phyloP scores from a whole-genome alignment of 352 stramenopile genomes.

The Globisporangium okanoganense region DNA sequence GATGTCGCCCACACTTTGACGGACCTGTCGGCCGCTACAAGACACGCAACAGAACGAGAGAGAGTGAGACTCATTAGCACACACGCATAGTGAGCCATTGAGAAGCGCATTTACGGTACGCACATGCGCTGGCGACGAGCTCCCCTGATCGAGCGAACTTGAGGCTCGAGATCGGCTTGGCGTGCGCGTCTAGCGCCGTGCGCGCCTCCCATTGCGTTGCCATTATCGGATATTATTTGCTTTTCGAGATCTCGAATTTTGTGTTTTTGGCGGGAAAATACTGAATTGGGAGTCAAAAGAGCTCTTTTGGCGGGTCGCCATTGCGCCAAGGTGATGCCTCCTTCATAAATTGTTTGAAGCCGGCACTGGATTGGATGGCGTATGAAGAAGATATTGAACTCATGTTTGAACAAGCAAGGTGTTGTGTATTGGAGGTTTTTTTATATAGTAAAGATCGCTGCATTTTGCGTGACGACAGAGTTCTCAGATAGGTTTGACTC shows the following conservation, averaged over 20 bases:
- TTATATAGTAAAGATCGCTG: not conserved
- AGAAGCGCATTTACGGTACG: slow-evolving; percentile 11
- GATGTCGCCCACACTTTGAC: slow-evolving; percentile 71
- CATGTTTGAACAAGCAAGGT: too few relatives aligned
- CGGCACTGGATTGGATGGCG: too few relatives aligned
- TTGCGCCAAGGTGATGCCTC: too few relatives aligned
- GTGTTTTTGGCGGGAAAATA: not conserved
- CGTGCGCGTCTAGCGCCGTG: slow-evolving; percentile 32
- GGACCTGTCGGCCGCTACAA: slow-evolving; percentile 63
- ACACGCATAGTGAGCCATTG: not conserved
- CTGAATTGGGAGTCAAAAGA: not conserved
- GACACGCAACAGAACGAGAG: not conserved
- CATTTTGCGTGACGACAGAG: not conserved
- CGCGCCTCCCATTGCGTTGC: slow-evolving; percentile 6
- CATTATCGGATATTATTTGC: not conserved
- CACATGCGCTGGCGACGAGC: slow-evolving; percentile 66
- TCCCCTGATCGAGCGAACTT: slow-evolving; percentile 54
- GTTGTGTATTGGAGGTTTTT: not conserved
- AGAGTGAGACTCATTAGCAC: not conserved
- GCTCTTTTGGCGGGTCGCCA: not conserved
- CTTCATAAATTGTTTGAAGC: too few relatives aligned
- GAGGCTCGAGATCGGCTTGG: slow-evolving; percentile 72
- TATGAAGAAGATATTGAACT: too few relatives aligned
- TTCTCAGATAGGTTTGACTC: slow-evolving; percentile 18
- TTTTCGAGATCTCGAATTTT: not conserved